Evolutionary conservation across 169 alveolate species (phyloP), one percentile per base, ranked within the genome.

Genomic region (Cryptosporidium meleagridis): DNA sequence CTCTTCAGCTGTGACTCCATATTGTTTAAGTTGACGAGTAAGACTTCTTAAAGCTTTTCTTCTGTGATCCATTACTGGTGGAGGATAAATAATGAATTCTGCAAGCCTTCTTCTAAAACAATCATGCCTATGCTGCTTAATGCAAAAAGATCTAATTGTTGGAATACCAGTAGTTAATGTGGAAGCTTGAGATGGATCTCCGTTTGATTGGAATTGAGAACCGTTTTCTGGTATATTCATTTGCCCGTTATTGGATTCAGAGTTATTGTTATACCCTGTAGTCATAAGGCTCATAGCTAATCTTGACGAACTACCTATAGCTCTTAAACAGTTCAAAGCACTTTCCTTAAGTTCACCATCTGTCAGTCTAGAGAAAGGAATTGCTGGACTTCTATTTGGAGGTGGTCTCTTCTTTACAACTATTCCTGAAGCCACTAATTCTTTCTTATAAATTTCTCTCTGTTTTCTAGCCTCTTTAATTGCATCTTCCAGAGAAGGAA

Each of bases 401-500:
- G 87, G 87, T 8, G 73, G 73, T 59, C 87, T 75, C 48, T 75
- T 75, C 37, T 44, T 55, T n/a, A 75, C 9, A 33, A 75, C 58
- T 12, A 75, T 44, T 10, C 87, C 87, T 10, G 87, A 55, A 16
- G 87, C 87, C 2, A 61, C 73, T 16, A 75, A 58, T 23, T 75
- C 87, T 37, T 61, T 55, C 69, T 75, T 75, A 44, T 75, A 61
- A 3, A 75, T 58, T 21, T 75, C 75, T 39, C 87, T 55, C 61
- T 75, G 87, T 75, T 59, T 75, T 21, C 87, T 75, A 0, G 87
- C 87, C 69, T 75, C 87, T 44, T 75, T 75, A 21, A 75, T 75
- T 8, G 87, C 87, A 58, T 75, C 87, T 23, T 75, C 87, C 52
- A 75, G 35, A 10, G 87, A 75, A 41, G 87, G 87, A 10, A 75